phyloP scores from a whole-genome alignment of 257 asterid genomes.

The Fraxinus quadrangulata region DNA sequence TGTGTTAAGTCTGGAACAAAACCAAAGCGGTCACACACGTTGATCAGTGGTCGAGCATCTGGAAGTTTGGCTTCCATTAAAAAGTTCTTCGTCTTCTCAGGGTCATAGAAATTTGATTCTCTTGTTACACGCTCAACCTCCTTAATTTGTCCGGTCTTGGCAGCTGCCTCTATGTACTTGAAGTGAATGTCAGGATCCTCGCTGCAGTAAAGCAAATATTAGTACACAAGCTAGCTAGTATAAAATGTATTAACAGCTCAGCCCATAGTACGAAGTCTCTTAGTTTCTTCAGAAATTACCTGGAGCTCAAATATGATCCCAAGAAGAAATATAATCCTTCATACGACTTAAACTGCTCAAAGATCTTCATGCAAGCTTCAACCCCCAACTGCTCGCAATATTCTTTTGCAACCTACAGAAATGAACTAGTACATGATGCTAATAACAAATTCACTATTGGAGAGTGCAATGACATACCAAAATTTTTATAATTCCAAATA shows the following conservation, averaged over 20 bases:
- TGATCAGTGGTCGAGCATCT: conserved; percentile 95
- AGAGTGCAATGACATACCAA: neutral
- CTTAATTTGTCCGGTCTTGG: conserved; percentile 98
- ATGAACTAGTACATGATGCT: conserved; percentile 22
- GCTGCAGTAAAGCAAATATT: conserved; percentile 50
- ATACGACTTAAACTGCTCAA: conserved; percentile 97
- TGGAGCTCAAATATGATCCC: conserved; percentile 97
- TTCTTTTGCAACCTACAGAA: conserved; percentile 87
- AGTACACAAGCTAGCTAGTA: conserved; percentile 10
- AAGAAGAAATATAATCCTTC: conserved; percentile 96
- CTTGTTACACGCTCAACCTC: conserved; percentile 99
- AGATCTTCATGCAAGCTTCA: conserved; percentile 83
- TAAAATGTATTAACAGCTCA: neutral
- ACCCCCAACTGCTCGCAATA: conserved; percentile 97
- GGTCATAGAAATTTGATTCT: conserved; percentile 92
- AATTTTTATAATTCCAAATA: conserved; percentile 1
- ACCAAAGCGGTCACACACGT: conserved; percentile 97
- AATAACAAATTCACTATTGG: neutral
- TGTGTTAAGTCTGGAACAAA: conserved; percentile 98
- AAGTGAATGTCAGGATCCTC: conserved; percentile 99
- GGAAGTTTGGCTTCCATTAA: conserved; percentile 99
- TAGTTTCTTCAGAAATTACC: conserved; percentile 45
- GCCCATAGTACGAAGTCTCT: conserved; percentile 8
- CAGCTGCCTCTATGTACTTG: conserved; percentile 98
- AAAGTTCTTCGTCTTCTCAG: conserved; percentile 95